phyloP scores from a whole-genome alignment of 352 stramenopile species.

The Globisporangium mamillatum region DNA sequence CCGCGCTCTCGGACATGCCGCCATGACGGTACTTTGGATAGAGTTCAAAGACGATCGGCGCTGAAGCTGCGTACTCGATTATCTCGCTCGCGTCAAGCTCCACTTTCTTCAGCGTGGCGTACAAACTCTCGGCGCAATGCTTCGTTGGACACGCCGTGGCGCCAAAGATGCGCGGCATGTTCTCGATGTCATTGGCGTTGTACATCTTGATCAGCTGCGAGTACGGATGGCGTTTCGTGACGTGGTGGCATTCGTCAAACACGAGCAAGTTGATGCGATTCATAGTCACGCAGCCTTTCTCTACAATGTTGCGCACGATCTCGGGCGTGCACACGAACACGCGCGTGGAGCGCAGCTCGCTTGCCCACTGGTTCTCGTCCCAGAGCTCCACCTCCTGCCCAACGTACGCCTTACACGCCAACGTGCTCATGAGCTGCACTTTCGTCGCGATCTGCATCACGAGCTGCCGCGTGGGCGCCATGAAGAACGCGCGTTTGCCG shows the following conservation, averaged over 20 bases:
- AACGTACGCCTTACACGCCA: constrained; percentile 56
- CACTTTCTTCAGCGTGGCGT: constrained; percentile 70
- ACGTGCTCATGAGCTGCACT: constrained; percentile 57
- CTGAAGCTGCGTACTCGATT: constrained; percentile 57
- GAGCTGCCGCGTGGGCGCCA: constrained; percentile 79
- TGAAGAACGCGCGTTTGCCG: constrained; percentile 70
- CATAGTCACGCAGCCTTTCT: constrained; percentile 82
- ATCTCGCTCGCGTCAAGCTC: constrained; percentile 55
- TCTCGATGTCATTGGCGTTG: constrained; percentile 25
- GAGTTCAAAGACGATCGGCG: constrained; percentile 60
- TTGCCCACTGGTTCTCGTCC: constrained; percentile 57
- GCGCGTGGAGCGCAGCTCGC: constrained; percentile 47
- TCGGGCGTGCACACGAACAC: constrained; percentile 88
- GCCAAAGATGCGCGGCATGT: constrained; percentile 79
- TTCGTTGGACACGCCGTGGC: constrained; percentile 77
- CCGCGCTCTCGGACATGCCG: constrained; percentile 7
- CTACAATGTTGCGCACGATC: constrained; percentile 79
- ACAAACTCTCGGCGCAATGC: constrained; percentile 67
- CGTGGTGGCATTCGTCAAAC: constrained; percentile 91
- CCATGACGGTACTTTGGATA: constrained; percentile 38
- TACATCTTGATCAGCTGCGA: constrained; percentile 87
- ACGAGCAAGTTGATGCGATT: constrained; percentile 81
- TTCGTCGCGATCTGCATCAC: constrained; percentile 79
- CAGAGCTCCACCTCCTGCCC: constrained; percentile 53
- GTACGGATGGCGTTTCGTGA: constrained; percentile 88